These are phyloP conservation scores for Moricandia arvensis DNA, from an alignment of 345 rosid species.

Conservation along the genomic window DNA sequence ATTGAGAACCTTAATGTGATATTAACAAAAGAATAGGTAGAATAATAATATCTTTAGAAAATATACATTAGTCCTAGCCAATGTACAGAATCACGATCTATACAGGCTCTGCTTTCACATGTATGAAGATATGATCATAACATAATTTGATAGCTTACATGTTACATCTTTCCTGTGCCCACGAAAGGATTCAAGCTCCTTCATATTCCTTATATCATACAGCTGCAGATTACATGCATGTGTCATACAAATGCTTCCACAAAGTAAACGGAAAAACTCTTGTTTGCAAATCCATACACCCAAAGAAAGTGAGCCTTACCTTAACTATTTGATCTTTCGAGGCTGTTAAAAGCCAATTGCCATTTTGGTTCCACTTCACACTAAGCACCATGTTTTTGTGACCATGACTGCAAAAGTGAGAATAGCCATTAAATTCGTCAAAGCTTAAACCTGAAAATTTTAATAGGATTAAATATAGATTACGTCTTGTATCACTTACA, in stretches of 20 bases:
- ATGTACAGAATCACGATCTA: not conserved
- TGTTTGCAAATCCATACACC: not conserved
- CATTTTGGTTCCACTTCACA: slow-evolving; percentile 99
- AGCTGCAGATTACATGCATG: slow-evolving; percentile 52
- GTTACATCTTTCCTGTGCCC: slow-evolving; percentile 94
- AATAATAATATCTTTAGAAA: not conserved
- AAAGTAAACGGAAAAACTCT: not conserved
- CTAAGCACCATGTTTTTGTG: slow-evolving; percentile 96
- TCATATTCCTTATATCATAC: slow-evolving; percentile 96
- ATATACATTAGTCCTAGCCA: not conserved
- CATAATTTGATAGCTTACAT: slow-evolving; percentile 51
- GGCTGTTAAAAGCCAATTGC: slow-evolving; percentile 96
- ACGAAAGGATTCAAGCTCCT: slow-evolving; percentile 98
- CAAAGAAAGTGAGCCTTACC: slow-evolving; percentile 42
- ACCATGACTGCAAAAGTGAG: slow-evolving; percentile 75
- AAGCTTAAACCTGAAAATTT: slow-evolving; percentile 1
- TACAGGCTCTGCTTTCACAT: slow-evolving; percentile 2
- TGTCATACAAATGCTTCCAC: slow-evolving; percentile 19
- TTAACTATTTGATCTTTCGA: slow-evolving; percentile 96
- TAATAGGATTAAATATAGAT: not conserved
- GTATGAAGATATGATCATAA: slow-evolving; percentile 16
- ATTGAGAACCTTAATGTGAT: not conserved
- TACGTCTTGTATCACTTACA: slow-evolving; percentile 53
- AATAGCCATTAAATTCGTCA: slow-evolving; percentile 19
- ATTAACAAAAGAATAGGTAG: not conserved